Conservation (phyloP, 2,329 filamentous ascomycete species). For the Diaporthe sp. region DNA sequence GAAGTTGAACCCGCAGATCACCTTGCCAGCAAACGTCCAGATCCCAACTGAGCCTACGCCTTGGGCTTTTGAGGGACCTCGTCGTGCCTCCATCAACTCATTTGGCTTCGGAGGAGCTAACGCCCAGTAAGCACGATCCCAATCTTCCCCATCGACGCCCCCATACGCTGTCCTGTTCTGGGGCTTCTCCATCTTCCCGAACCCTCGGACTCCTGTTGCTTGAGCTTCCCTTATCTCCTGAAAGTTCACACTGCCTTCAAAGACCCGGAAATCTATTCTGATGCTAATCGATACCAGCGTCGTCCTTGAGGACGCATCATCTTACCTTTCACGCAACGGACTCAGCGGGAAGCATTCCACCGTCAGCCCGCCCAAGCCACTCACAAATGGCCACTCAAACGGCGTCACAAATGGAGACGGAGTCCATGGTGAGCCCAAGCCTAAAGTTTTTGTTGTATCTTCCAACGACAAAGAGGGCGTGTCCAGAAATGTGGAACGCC, state of each 20-base stretch:
- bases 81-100: slow-evolving; percentile 9
- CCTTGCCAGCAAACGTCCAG: background rate
- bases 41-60: background rate
- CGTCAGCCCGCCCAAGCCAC: background rate
- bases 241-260: fast-evolving
- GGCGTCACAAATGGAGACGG: background rate
- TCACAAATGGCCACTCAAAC: background rate
- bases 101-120: slow-evolving; percentile 28
- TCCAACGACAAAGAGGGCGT: slow-evolving; percentile 29
- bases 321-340: slow-evolving; percentile 8
- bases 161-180: background rate
- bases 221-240: background rate
- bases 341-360: slow-evolving; percentile 11
- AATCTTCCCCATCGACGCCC: background rate
- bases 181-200: background rate
- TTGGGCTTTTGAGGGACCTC: background rate
- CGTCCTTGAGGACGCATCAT: slow-evolving; percentile 13
- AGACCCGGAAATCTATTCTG: background rate
- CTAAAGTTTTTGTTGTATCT: slow-evolving; percentile 3
- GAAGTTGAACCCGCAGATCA: slow-evolving; percentile 36
- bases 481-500: background rate
- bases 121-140: background rate
- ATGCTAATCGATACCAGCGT: slow-evolving; percentile 46
- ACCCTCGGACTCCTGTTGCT: background rate
- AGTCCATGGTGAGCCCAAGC: background rate